These are phyloP conservation scores for Lactarius akahatsu DNA, from an alignment of 768 basidiomycete genomes.

Conservation along the genomic window DNA sequence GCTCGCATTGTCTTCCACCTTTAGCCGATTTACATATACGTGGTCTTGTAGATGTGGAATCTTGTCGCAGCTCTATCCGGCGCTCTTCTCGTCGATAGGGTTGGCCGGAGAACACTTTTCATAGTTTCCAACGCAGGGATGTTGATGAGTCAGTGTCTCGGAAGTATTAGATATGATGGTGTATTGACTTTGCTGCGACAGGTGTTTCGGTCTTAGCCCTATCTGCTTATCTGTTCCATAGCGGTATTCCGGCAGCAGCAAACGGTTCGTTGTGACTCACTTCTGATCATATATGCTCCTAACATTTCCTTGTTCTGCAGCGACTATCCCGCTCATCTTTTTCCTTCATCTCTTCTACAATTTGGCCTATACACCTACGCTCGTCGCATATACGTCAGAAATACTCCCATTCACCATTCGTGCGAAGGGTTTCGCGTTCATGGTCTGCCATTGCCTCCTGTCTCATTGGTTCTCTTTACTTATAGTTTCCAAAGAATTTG, in stretches of 20 bases:
- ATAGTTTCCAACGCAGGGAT: constrained; percentile 61
- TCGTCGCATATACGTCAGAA: constrained; percentile 63
- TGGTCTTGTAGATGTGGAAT: constrained; percentile 53
- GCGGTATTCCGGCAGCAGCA: constrained; percentile 36
- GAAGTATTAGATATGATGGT: background rate
- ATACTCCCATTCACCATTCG: constrained; percentile 79
- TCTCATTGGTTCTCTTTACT: background rate
- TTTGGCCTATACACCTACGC: constrained; percentile 75
- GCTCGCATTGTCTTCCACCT: background rate
- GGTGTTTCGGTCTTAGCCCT: constrained; percentile 60
- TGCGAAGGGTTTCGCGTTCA: constrained; percentile 75
- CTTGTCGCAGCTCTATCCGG: constrained; percentile 56
- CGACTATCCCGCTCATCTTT: constrained; percentile 68
- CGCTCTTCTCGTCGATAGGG: constrained; percentile 61
- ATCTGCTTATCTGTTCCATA: constrained; percentile 42
- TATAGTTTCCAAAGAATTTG: constrained; percentile 48
- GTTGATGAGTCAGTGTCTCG: constrained; percentile 46
- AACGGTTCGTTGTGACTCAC: constrained; percentile 32
- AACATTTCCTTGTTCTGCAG: constrained; percentile 33
- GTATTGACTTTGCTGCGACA: constrained; percentile 29
- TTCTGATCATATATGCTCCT: background rate
- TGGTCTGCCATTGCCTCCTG: constrained; percentile 44
- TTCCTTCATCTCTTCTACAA: constrained; percentile 55
- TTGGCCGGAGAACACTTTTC: constrained; percentile 70
- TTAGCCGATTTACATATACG: background rate